Evolutionary conservation across 2,329 filamentous ascomycete species (phyloP).

Genomic region (Hymenoscyphus scutula): DNA sequence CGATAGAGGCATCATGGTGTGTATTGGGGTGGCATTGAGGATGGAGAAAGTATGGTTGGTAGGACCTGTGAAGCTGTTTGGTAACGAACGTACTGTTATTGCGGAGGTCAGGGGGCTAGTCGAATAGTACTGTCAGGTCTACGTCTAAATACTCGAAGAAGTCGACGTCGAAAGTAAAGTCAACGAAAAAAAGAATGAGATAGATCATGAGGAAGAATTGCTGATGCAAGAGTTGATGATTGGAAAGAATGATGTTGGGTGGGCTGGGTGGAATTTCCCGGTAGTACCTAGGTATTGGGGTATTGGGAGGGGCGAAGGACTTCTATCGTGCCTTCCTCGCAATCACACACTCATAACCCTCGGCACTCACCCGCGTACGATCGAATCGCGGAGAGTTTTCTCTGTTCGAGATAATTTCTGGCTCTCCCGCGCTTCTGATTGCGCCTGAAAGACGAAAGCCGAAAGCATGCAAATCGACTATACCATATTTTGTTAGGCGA

Average conservation of each 20-base stretch:
- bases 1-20: neutral
- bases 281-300: no score
- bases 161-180: no score
- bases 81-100: neutral
- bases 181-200: no score
- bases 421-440: no score
- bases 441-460: no score
- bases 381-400: no score
- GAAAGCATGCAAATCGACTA: no score
- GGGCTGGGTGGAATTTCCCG: neutral
- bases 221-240: no score
- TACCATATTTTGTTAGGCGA: no score
- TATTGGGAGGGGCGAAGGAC: neutral
- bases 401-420: no score
- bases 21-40: neutral
- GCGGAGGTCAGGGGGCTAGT: neutral
- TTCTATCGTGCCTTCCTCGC: conserved; percentile 2
- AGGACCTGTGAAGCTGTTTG: neutral
- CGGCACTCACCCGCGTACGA: neutral
- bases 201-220: no score
- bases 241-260: neutral
- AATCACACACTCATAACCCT: neutral
- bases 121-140: neutral
- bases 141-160: neutral
- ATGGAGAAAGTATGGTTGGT: no score